phyloP scores from a whole-genome alignment of 352 stramenopile species.

The Phytopythium ostracodes region DNA sequence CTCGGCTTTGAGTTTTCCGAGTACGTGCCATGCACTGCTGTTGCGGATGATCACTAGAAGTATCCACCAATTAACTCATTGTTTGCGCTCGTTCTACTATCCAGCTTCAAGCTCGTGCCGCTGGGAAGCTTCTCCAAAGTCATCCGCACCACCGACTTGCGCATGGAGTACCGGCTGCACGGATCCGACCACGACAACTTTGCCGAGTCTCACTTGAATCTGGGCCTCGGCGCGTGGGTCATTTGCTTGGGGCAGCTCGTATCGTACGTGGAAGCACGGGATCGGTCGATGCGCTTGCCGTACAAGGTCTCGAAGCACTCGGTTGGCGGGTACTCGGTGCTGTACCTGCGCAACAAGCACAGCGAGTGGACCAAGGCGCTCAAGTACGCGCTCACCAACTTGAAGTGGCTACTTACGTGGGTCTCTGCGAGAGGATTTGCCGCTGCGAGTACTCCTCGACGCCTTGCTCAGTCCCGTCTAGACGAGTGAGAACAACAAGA shows the following conservation, averaged over 20 bases:
- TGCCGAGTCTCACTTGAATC: slow-evolving; percentile 81
- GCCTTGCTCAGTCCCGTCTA: neutral
- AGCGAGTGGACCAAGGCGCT: slow-evolving; percentile 84
- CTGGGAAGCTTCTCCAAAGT: slow-evolving; percentile 88
- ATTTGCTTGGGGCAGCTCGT: slow-evolving; percentile 73
- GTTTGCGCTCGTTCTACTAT: slow-evolving; percentile 4
- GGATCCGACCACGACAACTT: slow-evolving; percentile 85
- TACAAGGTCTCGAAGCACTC: slow-evolving; percentile 80
- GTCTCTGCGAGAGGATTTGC: slow-evolving; percentile 33
- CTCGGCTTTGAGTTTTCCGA: slow-evolving; percentile 66
- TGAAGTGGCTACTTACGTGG: slow-evolving; percentile 85
- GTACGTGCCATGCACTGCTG: slow-evolving; percentile 26
- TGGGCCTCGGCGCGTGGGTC: slow-evolving; percentile 77
- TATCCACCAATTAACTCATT: neutral
- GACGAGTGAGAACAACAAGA: neutral
- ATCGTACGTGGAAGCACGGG: slow-evolving; percentile 41
- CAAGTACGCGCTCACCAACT: slow-evolving; percentile 81
- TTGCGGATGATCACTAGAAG: neutral
- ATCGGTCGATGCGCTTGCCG: slow-evolving; percentile 60
- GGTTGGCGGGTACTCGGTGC: slow-evolving; percentile 61
- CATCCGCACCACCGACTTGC: slow-evolving; percentile 64
- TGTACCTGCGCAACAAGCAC: slow-evolving; percentile 81
- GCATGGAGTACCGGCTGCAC: slow-evolving; percentile 84
- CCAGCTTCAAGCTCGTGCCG: slow-evolving; percentile 82
- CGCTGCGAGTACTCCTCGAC: slow-evolving; percentile 4